Evolutionary conservation across 2,329 filamentous ascomycete genomes (phyloP), one percentile per base, ranked within the genome.

Genomic region (Epichloe amarillans): DNA sequence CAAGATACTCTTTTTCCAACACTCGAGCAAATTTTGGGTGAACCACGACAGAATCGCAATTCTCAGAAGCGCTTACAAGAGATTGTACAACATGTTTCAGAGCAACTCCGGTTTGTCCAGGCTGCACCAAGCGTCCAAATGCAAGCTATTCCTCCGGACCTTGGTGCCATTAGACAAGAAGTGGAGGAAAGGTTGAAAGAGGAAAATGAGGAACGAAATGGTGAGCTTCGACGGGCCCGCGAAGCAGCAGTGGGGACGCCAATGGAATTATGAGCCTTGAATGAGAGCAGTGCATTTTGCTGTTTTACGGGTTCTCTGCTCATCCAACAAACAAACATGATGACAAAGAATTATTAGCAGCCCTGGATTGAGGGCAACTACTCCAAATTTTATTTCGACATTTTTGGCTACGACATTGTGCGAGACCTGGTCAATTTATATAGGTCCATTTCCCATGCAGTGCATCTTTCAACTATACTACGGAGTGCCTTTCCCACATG

Each of bases 1-100:
- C 84, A 88, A 41, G 86, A 93, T 55, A 89, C 84, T 23, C 77
- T 98, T 14, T 93, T 96, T 62, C 93, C 93, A 0, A 84, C 86
- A 4, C 77, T 97, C n/a, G 80, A 86, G 60, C 76, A 84, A 62
- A 80, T 83, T 41, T 64, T 83, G 40, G 76, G 77, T 46, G 84
- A 91, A 58, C 76, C 77, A 45, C 72, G 78, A 49, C 81, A 83
- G 61, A 96, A 96, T 63, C 80, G 84, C 60, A 94, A 95, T 61
- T 77, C 86, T 5, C 74, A 79, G 47, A 84, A 89, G 60, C 85
- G 88, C 54, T 72, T 95, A 17, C 74, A 83, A 46, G 82, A 84
- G 36, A 83, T 95, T 42, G 76, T 94, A 4, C 76, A 84, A 62
- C 82, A 87, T 53, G 83, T 95, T 42, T 80, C 82, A 42, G 88